Evolutionary conservation across 192 early-diverging fungal species (phyloP), one percentile per base, ranked within the genome.

Genomic region (Mortierella hygrophila): DNA sequence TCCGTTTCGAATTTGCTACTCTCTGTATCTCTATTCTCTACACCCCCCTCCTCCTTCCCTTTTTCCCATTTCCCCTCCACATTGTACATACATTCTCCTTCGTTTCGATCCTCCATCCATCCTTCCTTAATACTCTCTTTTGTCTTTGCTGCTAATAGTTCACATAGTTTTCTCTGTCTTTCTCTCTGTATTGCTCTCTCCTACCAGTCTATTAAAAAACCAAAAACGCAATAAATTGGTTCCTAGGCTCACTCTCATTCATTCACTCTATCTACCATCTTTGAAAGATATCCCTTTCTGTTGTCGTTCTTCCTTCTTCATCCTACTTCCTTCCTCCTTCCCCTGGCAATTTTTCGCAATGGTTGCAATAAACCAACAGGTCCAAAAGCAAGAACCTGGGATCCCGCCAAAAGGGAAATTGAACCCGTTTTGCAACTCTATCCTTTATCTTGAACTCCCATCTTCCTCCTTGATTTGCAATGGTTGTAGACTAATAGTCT

Each of bases 171-270:
- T 55, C n/a, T 55, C 13, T 13, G 10, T 1, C 68, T 32, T 37
- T 41, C 15, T 6, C 21, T 46, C 44, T 46, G 44, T 46, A 46
- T 13, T 41, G 41, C 69, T 70, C 69, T 70, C 69, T 70, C n/a
- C 60, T 46, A 13, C 10, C n/a, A 65, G 60, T 65, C 60, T 65
- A 65, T 65, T 65, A 65, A 65, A 60, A 65, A 52, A 20, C 49
- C 49, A 52, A 52, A 52, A 52, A 52, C 49, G 32, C 29, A 65
- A 29, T 65, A 65, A 65, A 65, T 65, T 65, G 60, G 60, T 65
- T 32, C 49, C 29, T 65, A 32, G 60, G 60, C 60, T 65, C 60
- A 65, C 57, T 29, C 23, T 70, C 68, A 46, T 38, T 40, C 38
- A 40, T 40, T 70, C 38, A 35, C 38, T 70, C 0, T 11, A 26